These are phyloP conservation scores for Odontarrhena argentea DNA, from an alignment of 345 rosid species.

Conservation along the genomic window DNA sequence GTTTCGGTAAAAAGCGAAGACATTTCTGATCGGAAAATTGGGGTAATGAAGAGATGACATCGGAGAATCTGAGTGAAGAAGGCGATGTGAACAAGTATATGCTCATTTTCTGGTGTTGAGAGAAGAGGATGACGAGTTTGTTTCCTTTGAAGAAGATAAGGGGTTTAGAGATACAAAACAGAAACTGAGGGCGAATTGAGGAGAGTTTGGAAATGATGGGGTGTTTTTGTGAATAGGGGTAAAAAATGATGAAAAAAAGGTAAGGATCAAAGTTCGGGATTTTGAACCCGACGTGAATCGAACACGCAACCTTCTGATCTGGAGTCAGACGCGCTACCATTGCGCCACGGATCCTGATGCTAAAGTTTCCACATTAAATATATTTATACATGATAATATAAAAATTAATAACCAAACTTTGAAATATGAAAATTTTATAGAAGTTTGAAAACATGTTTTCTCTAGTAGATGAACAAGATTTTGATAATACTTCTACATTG, in stretches of 20 bases:
- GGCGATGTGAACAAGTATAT: slow-evolving; percentile 35
- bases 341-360: slow-evolving; percentile 84
- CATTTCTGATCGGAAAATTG: slow-evolving; percentile 7
- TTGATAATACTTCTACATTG: too few species aligned
- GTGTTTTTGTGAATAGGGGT: background rate
- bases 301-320: slow-evolving; percentile 99
- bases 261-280: slow-evolving; percentile 4
- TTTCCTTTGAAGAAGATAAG: slow-evolving; percentile 23
- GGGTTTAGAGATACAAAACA: background rate
- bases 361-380: too few species aligned
- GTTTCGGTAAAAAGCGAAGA: slow-evolving; percentile 19
- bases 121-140: background rate
- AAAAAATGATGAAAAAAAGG: background rate
- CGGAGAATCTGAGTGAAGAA: slow-evolving; percentile 34
- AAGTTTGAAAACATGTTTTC: too few species aligned
- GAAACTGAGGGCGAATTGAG: background rate
- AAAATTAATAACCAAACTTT: too few species aligned
- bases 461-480: too few species aligned
- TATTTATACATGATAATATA: too few species aligned
- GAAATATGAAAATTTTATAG: too few species aligned
- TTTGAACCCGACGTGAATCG: slow-evolving; percentile 88
- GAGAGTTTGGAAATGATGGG: background rate
- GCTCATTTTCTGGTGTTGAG: slow-evolving; percentile 26
- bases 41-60: slow-evolving; percentile 25
- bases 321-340: slow-evolving; percentile 99